Percentiles rank a stretch among this genome's conserved stretches.
Evolutionary conservation across 192 early-diverging fungal species (phyloP).

Genomic region (Coemansia aciculifera): DNA sequence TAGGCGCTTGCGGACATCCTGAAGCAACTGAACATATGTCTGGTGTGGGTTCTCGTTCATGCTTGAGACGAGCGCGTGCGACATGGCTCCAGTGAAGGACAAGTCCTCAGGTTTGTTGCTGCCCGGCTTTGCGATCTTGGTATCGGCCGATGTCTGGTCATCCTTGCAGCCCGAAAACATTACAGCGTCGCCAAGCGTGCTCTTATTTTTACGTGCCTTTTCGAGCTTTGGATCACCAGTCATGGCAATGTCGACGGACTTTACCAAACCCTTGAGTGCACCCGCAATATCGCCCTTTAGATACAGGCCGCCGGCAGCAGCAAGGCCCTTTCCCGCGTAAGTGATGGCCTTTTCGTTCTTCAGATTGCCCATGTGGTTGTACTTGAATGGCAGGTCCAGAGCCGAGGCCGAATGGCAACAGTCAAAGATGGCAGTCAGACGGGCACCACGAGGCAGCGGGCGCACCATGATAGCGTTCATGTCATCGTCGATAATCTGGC

Average conservation of each 20-base stretch:
- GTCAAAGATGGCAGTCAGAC: constrained; percentile 82
- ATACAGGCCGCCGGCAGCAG: constrained; percentile 34
- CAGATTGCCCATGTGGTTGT: constrained; percentile 67
- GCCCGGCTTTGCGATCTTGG: constrained; percentile 43
- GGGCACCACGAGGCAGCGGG: constrained; percentile 67
- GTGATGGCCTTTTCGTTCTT: constrained; percentile 56
- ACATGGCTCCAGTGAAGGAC: constrained; percentile 70
- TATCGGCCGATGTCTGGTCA: constrained; percentile 80
- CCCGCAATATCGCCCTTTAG: constrained; percentile 47
- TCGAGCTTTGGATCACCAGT: constrained; percentile 52
- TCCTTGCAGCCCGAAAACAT: constrained; percentile 86
- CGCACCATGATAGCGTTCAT: constrained; percentile 76
- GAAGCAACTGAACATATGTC: constrained; percentile 71
- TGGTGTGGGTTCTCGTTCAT: constrained; percentile 60
- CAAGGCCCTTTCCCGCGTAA: constrained; percentile 44
- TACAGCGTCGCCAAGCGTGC: constrained; percentile 68
- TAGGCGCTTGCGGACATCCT: constrained; percentile 67
- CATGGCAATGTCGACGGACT: constrained; percentile 43
- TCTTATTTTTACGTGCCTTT: constrained; percentile 40
- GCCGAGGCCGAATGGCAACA: constrained; percentile 85
- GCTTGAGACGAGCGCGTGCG: constrained; percentile 67
- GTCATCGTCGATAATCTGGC: constrained; percentile 72
- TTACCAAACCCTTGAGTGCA: constrained; percentile 42
- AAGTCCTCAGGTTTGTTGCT: constrained; percentile 37
- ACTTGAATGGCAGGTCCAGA: constrained; percentile 78